Evolutionary conservation across 495 filamentous ascomycete genomes (phyloP), one percentile per base, ranked within the genome.

Genomic region (Mytilinidion resinicola): DNA sequence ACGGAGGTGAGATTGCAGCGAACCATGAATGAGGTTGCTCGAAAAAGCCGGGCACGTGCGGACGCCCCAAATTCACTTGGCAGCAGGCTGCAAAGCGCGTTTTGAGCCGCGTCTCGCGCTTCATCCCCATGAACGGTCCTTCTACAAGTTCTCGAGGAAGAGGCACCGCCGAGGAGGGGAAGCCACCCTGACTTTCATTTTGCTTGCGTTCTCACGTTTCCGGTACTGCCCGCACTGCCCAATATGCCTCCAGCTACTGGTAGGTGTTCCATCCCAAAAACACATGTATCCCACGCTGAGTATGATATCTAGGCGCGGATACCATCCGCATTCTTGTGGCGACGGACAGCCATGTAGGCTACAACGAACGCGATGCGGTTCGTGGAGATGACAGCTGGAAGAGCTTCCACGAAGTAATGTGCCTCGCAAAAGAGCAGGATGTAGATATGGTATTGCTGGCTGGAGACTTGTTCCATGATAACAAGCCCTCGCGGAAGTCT

Each of bases 381-480:
- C 90, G 93, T 4, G 90, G 91, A 39, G 89, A 99, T 69, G 93
- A 99, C 72, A 96, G 91, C 73, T 96, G 92, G 93, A 86, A 86
- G 65, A 90, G 83, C 52, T 99, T 99, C 73, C 85, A 97, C 65
- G 93, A 99, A 70, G 80, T 96, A 44, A 96, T 99, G 89, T 86
- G 84, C 57, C 72, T 97, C 12, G 93, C 91, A 9, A 89, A 86
- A 69, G 82, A 88, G 46, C 80, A 80, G 44, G 95, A 97, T 75
- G 93, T 88, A 55, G 93, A 99, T 73, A 96, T 97, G 95, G 86
- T 99, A 7, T 78, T 99, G 10, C 80, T 97, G 17, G 92, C 84
- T 8, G 93, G 93, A 25, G 93, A 99, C 67, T 80, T 99, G 1
- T 99, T 99, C 73, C 93, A 99, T 70, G 93, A 99, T 61, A 99